Percentiles rank a stretch among this genome's conserved stretches.
Evolutionary conservation across 129 eudicot species (phyloP).

Genomic region (Flaveria robusta): DNA sequence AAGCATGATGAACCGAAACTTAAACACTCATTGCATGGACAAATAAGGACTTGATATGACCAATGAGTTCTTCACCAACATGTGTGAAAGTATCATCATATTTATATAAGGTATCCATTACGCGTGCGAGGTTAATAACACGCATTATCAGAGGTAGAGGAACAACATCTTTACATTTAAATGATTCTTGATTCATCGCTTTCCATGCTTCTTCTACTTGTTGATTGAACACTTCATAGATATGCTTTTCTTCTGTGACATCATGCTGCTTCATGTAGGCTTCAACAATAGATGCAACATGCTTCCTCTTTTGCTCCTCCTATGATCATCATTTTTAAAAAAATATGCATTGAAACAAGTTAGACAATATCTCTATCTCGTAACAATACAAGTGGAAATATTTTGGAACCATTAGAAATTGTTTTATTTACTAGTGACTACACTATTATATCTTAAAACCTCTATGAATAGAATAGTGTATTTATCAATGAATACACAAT

Average conservation of each 20-base stretch:
- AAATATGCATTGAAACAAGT: too few species aligned
- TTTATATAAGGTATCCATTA: background rate
- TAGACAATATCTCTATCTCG: too few species aligned
- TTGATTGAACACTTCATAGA: background rate
- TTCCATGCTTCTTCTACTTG: constrained; percentile 1
- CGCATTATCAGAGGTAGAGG: background rate
- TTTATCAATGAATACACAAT: too few species aligned
- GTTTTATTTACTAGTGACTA: too few species aligned
- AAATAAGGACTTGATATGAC: background rate
- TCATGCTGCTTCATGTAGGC: constrained; percentile 1
- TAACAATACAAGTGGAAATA: too few species aligned
- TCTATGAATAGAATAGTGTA: background rate
- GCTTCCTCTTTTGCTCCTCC: background rate
- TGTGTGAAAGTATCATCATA: background rate
- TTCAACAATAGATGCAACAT: background rate
- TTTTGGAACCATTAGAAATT: too few species aligned
- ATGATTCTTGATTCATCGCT: background rate
- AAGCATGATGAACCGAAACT: background rate
- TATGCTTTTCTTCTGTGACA: background rate
- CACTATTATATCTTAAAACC: too few species aligned
- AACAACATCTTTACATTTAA: background rate
- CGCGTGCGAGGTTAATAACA: constrained; percentile 4
- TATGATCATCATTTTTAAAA: background rate
- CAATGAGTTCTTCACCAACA: background rate
- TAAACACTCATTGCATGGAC: background rate